Base-by-base conservation (phyloP, 768 basidiomycete species). In the Tylopilus sp. region DNA sequence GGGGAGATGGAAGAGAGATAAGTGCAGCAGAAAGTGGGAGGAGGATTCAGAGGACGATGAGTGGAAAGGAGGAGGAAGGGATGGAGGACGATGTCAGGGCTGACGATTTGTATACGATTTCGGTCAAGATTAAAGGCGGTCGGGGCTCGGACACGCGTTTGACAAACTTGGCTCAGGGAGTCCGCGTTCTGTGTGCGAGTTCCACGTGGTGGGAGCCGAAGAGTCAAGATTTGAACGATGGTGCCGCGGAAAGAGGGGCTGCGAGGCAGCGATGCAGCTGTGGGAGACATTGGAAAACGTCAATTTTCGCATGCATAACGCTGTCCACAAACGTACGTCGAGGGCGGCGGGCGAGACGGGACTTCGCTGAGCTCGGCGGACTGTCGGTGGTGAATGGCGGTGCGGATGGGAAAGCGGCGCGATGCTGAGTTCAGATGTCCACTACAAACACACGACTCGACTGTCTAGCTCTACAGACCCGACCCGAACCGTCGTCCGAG, bases 171-270 rank as follows among this genome's bases (percentile, higher is more conserved):
- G 66, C 41, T 51, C 62, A 62, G 62, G 59, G 62, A 48, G 63
- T 61, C 57, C 62, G 63, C 56, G 69, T 68, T 62, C 60, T 51
- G 53, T 61, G 66, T 31, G 55, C 45, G 64, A 14, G 58, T 69
- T 70, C n/a, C 68, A 70, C 68, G 68, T 70, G 68, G 57, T 70
- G 68, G 59, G 64, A 70, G 61, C 70, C 69, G 70, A 69, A 64
- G 56, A 57, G 55, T 50, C 26, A 42, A 38, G 17, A 45, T 38
- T 38, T 45, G 44, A 38, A 52, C 33, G 59, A 57, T 54, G 47
- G 63, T 46, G 54, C 66, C 42, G 54, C 61, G 53, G 66, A 29
- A 38, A 57, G 55, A 41, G 50, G 48, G 54, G 61, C 46, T 46
- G 48, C 30, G 33, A 50, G 38, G 26, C 21, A 36, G 31, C 37